Conservation (phyloP, 2,329 filamentous ascomycete genomes). For the Zymoseptoria pseudotritici region DNA sequence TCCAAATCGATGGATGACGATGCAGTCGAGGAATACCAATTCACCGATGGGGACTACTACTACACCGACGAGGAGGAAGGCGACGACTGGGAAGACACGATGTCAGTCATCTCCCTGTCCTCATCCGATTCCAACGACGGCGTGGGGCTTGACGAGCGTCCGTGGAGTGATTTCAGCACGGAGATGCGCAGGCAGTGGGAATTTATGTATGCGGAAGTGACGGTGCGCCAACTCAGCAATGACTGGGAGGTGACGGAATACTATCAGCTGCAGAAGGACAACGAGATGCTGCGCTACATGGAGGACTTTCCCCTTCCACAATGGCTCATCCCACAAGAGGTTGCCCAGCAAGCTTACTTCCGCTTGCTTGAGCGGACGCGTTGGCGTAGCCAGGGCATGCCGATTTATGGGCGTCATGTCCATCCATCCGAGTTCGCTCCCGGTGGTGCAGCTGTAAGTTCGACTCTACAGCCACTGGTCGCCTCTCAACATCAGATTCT, state of each 20-base stretch:
- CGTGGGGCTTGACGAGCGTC: constrained; percentile 9
- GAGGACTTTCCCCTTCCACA: constrained; percentile 20
- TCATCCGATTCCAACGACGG: constrained; percentile 5
- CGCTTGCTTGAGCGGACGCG: constrained; percentile 21
- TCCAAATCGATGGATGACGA: constrained; percentile 4
- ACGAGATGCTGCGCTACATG: constrained; percentile 25
- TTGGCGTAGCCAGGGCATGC: constrained; percentile 20
- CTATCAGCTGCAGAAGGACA: constrained; percentile 23
- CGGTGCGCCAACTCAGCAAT: constrained; percentile 11
- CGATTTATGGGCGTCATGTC: constrained; percentile 19
- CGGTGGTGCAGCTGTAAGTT: not conserved
- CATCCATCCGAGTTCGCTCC: not conserved
- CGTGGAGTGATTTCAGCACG: constrained; percentile 18
- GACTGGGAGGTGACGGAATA: constrained; percentile 23
- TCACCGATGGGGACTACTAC: constrained; percentile 11
- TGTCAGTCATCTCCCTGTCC: constrained; percentile 20
- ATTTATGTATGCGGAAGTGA: constrained; percentile 20
- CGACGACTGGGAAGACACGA: constrained; percentile 12
- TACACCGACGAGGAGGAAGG: constrained; percentile 12
- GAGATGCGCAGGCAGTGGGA: constrained; percentile 17
- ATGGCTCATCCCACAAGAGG: constrained; percentile 22
- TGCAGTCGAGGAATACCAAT: constrained; percentile 15
- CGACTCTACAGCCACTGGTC: not conserved
- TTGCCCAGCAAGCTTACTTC: constrained; percentile 17
- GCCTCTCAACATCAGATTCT: not conserved